Percentiles rank a stretch among this genome's conserved stretches.
Evolutionary conservation across 2,329 filamentous ascomycete genomes (phyloP).

Genomic region (Fusarium euwallaceae): DNA sequence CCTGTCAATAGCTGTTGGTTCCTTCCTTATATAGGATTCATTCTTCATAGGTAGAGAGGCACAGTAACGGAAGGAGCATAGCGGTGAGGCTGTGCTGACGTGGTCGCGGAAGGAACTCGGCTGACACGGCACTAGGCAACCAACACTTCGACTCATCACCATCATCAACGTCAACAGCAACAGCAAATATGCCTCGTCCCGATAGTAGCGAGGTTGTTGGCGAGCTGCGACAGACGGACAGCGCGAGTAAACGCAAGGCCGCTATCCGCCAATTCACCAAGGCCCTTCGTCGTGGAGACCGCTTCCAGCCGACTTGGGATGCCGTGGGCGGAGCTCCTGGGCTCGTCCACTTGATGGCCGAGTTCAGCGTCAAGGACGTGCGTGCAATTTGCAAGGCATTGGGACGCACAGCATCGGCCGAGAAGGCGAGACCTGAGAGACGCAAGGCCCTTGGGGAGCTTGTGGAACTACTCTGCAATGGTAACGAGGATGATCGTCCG

Average conservation of each 20-base stretch:
- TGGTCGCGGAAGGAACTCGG: neutral
- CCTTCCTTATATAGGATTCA: neutral
- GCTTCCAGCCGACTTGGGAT: constrained; percentile 41
- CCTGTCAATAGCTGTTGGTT: neutral
- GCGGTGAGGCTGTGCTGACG: constrained; percentile 12
- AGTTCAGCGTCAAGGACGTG: constrained; percentile 45
- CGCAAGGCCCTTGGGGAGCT: constrained; percentile 40
- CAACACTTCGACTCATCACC: neutral
- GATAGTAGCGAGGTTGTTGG: constrained; percentile 13
- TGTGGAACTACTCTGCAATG: constrained; percentile 29
- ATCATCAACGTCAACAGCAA: neutral
- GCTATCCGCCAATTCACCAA: constrained; percentile 40
- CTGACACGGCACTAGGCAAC: neutral
- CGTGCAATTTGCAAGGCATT: constrained; percentile 33
- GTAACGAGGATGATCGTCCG: constrained; percentile 33
- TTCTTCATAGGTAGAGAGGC: neutral
- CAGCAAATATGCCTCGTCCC: constrained; percentile 18
- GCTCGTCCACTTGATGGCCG: constrained; percentile 38
- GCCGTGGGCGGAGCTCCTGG: constrained; percentile 41
- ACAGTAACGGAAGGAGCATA: neutral
- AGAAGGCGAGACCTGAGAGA: constrained; percentile 36
- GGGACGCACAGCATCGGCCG: constrained; percentile 38
- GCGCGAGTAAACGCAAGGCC: constrained; percentile 26
- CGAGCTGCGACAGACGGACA: constrained; percentile 30
- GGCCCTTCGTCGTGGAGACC: constrained; percentile 35